Evolutionary conservation across 352 stramenopile genomes (phyloP), one percentile per base, ranked within the genome.

Genomic region (Phytophthora citricola): DNA sequence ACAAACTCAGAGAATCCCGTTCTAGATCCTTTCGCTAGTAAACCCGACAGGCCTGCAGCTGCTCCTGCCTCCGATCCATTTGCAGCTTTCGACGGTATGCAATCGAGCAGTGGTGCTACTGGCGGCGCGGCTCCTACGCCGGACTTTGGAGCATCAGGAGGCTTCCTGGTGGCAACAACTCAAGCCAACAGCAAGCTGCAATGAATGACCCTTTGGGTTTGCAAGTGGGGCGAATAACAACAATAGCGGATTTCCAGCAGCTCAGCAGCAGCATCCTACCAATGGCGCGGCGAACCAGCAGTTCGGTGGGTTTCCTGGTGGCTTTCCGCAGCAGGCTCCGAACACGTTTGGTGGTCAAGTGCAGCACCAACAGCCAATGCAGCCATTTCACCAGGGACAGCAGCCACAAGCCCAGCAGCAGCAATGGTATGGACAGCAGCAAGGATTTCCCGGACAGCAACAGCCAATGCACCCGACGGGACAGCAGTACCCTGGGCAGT

Each of bases 81-180:
- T 62, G 64, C 79, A 24, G 86, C 84, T 38, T 94, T 94, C 53
- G 81, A 91, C 49, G 67, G 45, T 14, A 75, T 90, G 36, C 78
- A 78, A 36, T 55, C 48, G 11, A 76, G 27, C 22, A 44, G 34
- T 46, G 20, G 20, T 55, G 27, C 52, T 29, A 41, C 36, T 38
- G 32, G 36, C 27, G 60, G 34, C 54, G 27, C 34, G 14, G 47
- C 59, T 32, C 40, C 69, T 22, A 54, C 69, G 26, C 15, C 73
- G 15, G 43, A 63, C 32, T 75, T 76, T 15, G 57, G 60, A 12
- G 56, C 63, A 38, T 58, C 53, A 51, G 17, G 31, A 53, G 44
- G 50, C 6, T 68, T 69, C 29, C 46, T 32, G 44, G 48, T 53
- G 36, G 38, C 17, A 73, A 49, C 54, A 56, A 11, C 29, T 43